Conservation (phyloP, 768 basidiomycete species). For the Coprinopsis cinerea region DNA sequence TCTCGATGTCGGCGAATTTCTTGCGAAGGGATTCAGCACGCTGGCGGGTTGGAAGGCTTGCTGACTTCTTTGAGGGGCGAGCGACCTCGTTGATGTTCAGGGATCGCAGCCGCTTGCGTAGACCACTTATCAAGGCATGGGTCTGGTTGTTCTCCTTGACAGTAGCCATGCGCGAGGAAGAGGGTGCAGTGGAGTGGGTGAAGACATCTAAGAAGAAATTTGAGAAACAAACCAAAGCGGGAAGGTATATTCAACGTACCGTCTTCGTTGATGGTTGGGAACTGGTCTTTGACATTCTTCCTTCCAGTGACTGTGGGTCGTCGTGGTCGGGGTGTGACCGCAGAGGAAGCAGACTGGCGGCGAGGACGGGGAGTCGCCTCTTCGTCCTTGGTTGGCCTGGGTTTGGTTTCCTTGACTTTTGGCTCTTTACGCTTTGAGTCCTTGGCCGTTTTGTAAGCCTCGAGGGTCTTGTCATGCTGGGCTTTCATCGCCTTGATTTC, state of each 20-base stretch:
- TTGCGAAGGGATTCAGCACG: conserved; percentile 41
- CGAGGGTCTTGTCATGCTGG: conserved; percentile 17
- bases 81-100: conserved; percentile 53
- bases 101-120: conserved; percentile 57
- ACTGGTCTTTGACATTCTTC: neutral
- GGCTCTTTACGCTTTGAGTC: too few species aligned
- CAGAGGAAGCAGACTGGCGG: too few species aligned
- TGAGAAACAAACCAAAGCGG: neutral
- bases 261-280: neutral
- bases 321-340: too few species aligned
- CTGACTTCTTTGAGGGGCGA: conserved; percentile 36
- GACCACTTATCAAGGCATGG: conserved; percentile 39
- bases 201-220: conserved; percentile 2
- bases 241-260: neutral
- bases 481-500: conserved; percentile 13
- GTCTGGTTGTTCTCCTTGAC: conserved; percentile 17
- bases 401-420: conserved; percentile 12
- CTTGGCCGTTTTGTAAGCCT: too few species aligned
- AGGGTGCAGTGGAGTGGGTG: conserved; percentile 19
- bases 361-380: too few species aligned
- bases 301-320: too few species aligned
- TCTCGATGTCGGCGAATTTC: conserved; percentile 39
- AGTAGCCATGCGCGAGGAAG: neutral
- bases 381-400: neutral
- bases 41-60: conserved; percentile 45